A percentile compares a stretch with the other conserved stretches of the same genome.
Evolutionary conservation across 768 basidiomycete species (phyloP).

Genomic region (Lactarius pseudohatsudake): DNA sequence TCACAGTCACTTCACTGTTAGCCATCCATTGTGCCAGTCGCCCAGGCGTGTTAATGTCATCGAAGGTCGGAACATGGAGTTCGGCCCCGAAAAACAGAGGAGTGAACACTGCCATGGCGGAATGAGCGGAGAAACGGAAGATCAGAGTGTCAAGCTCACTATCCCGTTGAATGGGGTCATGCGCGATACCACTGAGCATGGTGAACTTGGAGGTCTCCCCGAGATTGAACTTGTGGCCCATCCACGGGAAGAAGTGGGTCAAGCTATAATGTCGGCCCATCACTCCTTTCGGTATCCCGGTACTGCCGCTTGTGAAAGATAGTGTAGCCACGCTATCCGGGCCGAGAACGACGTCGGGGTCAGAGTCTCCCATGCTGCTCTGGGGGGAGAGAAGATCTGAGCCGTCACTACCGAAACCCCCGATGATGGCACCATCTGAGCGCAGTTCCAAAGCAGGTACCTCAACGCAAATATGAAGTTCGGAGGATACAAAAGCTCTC

Average conservation of each 20-base stretch:
- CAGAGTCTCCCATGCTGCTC: conserved; percentile 55
- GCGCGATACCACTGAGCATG: conserved; percentile 98
- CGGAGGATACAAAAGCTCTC: conserved; percentile 73
- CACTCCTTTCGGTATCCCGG: conserved; percentile 98
- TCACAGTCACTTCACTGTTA: conserved; percentile 84
- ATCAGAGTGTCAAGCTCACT: conserved; percentile 57
- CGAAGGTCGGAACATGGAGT: conserved; percentile 92
- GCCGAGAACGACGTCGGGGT: conserved; percentile 84
- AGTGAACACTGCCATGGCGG: conserved; percentile 75
- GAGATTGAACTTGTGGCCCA: conserved; percentile 85
- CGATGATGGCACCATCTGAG: conserved; percentile 59
- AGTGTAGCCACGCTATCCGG: conserved; percentile 94
- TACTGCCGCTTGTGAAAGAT: conserved; percentile 96
- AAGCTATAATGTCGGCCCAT: conserved; percentile 91
- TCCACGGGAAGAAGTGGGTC: conserved; percentile 99
- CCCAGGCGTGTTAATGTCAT: conserved; percentile 96
- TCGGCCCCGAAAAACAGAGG: conserved; percentile 96
- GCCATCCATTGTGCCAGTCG: conserved; percentile 99
- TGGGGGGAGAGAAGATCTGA: conserved; percentile 64
- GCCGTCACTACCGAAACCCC: conserved; percentile 49
- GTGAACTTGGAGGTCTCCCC: conserved; percentile 81
- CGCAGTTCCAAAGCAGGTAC: conserved; percentile 85
- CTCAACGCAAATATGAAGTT: conserved; percentile 84
- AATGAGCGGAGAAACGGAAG: conserved; percentile 14
- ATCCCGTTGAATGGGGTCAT: conserved; percentile 98